Evolutionary conservation across 2,329 filamentous ascomycete species (phyloP), one percentile per base, ranked within the genome.

Genomic region (Tolypocladium guangdongense): DNA sequence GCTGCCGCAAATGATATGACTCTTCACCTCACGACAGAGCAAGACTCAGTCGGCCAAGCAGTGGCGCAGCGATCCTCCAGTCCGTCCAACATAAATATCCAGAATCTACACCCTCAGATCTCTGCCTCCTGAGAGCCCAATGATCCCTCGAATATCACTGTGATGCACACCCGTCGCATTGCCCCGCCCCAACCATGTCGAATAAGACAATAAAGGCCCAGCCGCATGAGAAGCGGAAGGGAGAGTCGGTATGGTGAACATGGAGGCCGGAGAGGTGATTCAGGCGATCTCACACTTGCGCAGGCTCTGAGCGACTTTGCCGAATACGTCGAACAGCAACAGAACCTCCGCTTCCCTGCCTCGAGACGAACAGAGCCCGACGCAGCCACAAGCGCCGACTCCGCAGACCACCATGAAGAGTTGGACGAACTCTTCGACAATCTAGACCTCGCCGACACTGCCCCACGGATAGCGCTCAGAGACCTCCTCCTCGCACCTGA

Each of bases 311-410:
- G 88, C 74, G 93, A 97, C 63, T 99, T 99, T 68, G 90, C 91
- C 69, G 93, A 99, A 64, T 97, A 96, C 64, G 93, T 96, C 59
- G 90, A 97, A 70, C 87, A 90, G 68, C 91, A 97, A 68, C 93
- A 97, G 70, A 84, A 84, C 16, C 71, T 85, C 50, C 84, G 87
- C 54, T 84, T 82, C 61, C 80, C 80, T 2, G 66, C 65, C 45
- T 64, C 73, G 37, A 60, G 64, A 36, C 53, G 56, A 22, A 50
- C 61, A 18, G 53, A 63, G 3, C 51, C 54, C 63, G 58, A 60
- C 18, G 64, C 66, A 14, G 59, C 66, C 11, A 63, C 67, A 24
- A 51, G 59, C 51, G 57, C 67, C 37, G 58, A 66, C 50, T 51
- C 65, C 20, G 55, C 58, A 18, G 68, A 88, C 62, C 84, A 77